These are phyloP conservation scores for Pterulicium gracile DNA, from an alignment of 1,284 basidiomycete genomes.

Conservation along the genomic window DNA sequence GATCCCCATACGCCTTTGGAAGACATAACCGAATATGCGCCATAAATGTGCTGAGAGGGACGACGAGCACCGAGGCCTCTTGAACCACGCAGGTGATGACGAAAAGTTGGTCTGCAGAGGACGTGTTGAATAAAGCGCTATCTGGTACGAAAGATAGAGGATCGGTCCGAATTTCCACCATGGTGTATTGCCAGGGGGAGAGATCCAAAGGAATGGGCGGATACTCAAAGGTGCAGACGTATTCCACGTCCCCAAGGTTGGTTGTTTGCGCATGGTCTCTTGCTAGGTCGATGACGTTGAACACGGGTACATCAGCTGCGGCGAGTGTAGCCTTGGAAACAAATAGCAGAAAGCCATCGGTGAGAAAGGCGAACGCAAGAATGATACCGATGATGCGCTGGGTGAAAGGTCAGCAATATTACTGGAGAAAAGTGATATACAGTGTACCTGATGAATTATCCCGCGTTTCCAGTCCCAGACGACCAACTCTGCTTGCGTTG, in stretches of 20 bases:
- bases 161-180: background rate
- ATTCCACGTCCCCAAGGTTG: constrained; percentile 2
- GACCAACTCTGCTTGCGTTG: constrained; percentile 6
- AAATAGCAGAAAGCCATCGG: constrained; percentile 6
- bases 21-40: background rate
- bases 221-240: background rate
- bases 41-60: constrained; percentile 9
- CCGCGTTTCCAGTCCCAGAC: constrained; percentile 12
- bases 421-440: background rate
- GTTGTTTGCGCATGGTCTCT: background rate
- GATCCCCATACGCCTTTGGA: background rate
- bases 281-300: background rate
- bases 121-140: constrained; percentile 7
- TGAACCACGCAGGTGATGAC: constrained; percentile 5
- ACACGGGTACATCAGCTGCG: background rate
- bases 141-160: background rate
- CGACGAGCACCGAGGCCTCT: constrained; percentile 6
- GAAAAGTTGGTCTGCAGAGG: constrained; percentile 8
- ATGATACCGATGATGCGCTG: background rate
- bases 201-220: constrained; percentile 1
- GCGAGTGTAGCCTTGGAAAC: background rate
- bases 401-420: background rate
- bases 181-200: too few relatives aligned
- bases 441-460: constrained; percentile 4
- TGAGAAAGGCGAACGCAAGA: constrained; percentile 10